Evolutionary conservation across 2,329 filamentous ascomycete species (phyloP).

Genomic region (Leptographium galeiforme): DNA sequence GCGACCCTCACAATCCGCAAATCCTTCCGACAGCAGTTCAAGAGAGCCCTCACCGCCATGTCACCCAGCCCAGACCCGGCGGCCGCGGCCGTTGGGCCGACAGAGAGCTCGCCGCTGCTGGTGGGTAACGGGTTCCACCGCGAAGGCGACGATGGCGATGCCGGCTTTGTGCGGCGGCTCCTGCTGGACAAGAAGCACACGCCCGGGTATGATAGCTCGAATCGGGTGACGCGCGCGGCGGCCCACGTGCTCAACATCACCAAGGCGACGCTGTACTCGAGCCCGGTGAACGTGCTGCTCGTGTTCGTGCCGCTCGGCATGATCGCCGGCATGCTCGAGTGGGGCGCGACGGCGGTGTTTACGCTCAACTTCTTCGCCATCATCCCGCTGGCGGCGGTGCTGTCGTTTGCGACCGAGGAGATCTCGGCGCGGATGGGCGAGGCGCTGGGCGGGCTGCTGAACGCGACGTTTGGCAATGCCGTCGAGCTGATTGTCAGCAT

Average conservation of each 20-base stretch:
- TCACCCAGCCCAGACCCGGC: not conserved
- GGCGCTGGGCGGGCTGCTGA: constrained; percentile 59
- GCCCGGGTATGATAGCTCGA: constrained; percentile 37
- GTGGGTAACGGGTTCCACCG: not conserved
- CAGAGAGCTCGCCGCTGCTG: constrained; percentile 28
- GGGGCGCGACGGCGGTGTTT: constrained; percentile 57
- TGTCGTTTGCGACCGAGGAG: constrained; percentile 76
- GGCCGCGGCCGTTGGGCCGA: constrained; percentile 12
- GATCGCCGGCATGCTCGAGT: constrained; percentile 45
- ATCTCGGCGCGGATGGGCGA: constrained; percentile 60
- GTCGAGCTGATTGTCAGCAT: constrained; percentile 80
- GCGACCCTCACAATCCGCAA: not conserved
- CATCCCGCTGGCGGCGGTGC: constrained; percentile 73
- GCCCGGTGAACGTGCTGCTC: constrained; percentile 55
- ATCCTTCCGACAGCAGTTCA: not conserved
- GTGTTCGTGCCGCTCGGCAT: constrained; percentile 64
- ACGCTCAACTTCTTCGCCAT: constrained; percentile 74
- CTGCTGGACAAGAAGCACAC: constrained; percentile 33
- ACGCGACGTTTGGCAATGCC: constrained; percentile 68
- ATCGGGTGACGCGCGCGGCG: constrained; percentile 28
- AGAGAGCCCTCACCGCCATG: not conserved
- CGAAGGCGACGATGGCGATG: not conserved
- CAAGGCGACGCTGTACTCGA: constrained; percentile 45
- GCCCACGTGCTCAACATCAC: constrained; percentile 40
- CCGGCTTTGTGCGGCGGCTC: constrained; percentile 19